A percentile compares a stretch with the other conserved stretches of the same genome.
These are phyloP conservation scores for Globisporangium spinosum DNA, from an alignment of 352 stramenopile genomes.

Conservation along the genomic window DNA sequence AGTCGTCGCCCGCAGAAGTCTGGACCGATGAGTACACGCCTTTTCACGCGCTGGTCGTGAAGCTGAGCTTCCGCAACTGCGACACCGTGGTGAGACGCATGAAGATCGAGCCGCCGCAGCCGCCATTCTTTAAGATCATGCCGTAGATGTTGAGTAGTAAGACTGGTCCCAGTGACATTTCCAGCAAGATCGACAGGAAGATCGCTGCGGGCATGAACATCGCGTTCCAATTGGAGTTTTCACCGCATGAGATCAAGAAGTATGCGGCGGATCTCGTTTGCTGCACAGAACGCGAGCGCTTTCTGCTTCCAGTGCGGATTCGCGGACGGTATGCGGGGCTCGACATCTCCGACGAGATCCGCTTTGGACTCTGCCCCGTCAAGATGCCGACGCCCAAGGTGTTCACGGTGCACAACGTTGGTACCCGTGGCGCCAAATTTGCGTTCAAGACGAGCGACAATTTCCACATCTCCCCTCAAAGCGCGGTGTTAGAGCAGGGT, in stretches of 20 bases:
- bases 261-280: constrained; percentile 91
- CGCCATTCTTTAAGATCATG: constrained; percentile 85
- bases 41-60: constrained; percentile 78
- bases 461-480: constrained; percentile 63
- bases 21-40: constrained; percentile 92
- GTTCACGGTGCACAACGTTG: constrained; percentile 89
- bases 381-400: constrained; percentile 78
- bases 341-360: constrained; percentile 88
- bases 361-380: constrained; percentile 84
- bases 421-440: constrained; percentile 73
- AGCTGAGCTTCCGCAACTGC: constrained; percentile 91
- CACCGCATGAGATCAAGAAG: constrained; percentile 85
- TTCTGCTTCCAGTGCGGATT: constrained; percentile 88
- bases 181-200: constrained; percentile 52
- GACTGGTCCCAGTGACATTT: neutral
- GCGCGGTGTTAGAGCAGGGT: constrained; percentile 59
- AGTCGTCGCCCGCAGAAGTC: constrained; percentile 74
- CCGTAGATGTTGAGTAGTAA: constrained; percentile 14
- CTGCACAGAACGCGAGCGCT: constrained; percentile 93
- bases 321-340: constrained; percentile 81
- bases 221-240: constrained; percentile 89
- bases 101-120: constrained; percentile 83
- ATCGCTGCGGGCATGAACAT: constrained; percentile 94
- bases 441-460: constrained; percentile 54
- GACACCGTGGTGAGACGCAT: constrained; percentile 88